Percentiles rank a stretch among this genome's conserved stretches.
phyloP scores from a whole-genome alignment of 1,139 yeast species.

The Hemisphaericaspora xylofermentans region DNA sequence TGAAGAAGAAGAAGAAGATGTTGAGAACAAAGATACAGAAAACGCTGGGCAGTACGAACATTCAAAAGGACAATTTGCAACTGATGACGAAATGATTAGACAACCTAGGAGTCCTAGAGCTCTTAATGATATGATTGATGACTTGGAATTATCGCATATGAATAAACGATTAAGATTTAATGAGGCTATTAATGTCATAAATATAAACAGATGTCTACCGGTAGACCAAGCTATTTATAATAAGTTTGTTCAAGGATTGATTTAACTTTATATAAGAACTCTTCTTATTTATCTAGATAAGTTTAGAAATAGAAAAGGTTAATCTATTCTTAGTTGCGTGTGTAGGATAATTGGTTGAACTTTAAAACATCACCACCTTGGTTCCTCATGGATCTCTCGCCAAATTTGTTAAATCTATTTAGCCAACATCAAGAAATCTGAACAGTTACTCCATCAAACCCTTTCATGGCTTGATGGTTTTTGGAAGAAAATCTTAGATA shows the following conservation, averaged over 20 bases:
- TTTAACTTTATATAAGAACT: no score
- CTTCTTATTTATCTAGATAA: neutral
- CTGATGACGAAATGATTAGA: neutral
- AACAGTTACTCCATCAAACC: no score
- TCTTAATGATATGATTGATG: neutral
- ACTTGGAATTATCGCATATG: neutral
- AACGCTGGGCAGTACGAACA: constrained; percentile 1
- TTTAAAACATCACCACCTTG: neutral
- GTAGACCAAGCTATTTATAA: constrained; percentile 15
- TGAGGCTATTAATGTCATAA: constrained; percentile 13
- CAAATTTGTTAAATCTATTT: no score
- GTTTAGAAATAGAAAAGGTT: neutral
- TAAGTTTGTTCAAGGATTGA: constrained; percentile 9
- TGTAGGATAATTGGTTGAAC: neutral
- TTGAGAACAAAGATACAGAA: neutral
- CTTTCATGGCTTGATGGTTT: no score
- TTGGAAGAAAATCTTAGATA: no score
- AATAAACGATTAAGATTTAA: constrained; percentile 13
- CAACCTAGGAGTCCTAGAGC: neutral
- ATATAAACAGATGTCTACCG: constrained; percentile 13
- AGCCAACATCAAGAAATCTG: no score
- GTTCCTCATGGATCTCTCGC: no score
- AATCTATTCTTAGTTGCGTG: no score
- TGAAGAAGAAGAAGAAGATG: constrained; percentile 7
- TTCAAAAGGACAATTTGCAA: neutral